Evolutionary conservation across 176 grass and related monocot species (phyloP).

Genomic region (Aegilops umbellulata): DNA sequence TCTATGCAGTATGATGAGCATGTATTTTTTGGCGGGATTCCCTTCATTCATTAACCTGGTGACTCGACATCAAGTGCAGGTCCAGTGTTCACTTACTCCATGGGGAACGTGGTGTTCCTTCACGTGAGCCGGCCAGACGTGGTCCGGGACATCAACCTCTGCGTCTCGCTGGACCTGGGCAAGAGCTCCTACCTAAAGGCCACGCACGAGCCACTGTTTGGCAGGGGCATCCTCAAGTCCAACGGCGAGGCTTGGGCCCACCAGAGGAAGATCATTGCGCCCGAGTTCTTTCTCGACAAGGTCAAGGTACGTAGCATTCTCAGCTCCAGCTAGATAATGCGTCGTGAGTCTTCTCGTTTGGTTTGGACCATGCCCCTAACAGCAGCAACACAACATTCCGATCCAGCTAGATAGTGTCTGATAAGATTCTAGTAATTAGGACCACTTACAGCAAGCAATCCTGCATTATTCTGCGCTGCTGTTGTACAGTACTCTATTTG

Average conservation of each 20-base stretch:
- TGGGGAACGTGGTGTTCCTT: slow-evolving; percentile 79
- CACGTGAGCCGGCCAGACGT: slow-evolving; percentile 82
- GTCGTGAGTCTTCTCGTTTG: not conserved
- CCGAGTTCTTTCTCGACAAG: slow-evolving; percentile 90
- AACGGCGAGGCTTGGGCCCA: slow-evolving; percentile 72
- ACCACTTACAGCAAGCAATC: slow-evolving; percentile 29
- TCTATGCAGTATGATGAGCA: no score
- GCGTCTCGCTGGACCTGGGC: slow-evolving; percentile 78
- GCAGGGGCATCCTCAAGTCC: slow-evolving; percentile 85
- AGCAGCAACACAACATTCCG: slow-evolving; percentile 16
- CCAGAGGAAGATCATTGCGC: slow-evolving; percentile 93
- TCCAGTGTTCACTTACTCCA: slow-evolving; percentile 70
- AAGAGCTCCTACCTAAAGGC: slow-evolving; percentile 93
- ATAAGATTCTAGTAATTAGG: slow-evolving; percentile 17
- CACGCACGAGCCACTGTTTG: slow-evolving; percentile 91
- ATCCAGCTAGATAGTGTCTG: slow-evolving; percentile 14
- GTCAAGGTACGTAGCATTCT: slow-evolving; percentile 57
- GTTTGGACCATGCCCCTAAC: slow-evolving; percentile 24
- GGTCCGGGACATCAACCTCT: slow-evolving; percentile 81
- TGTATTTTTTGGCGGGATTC: no score
- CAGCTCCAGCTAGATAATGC: slow-evolving; percentile 21
- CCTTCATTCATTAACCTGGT: no score
- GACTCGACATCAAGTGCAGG: slow-evolving; percentile 31
- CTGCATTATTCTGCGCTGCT: slow-evolving; percentile 16
- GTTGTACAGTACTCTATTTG: not conserved